Evolutionary conservation across 2,329 filamentous ascomycete species (phyloP).

Genomic region (Colletotrichum sp.): DNA sequence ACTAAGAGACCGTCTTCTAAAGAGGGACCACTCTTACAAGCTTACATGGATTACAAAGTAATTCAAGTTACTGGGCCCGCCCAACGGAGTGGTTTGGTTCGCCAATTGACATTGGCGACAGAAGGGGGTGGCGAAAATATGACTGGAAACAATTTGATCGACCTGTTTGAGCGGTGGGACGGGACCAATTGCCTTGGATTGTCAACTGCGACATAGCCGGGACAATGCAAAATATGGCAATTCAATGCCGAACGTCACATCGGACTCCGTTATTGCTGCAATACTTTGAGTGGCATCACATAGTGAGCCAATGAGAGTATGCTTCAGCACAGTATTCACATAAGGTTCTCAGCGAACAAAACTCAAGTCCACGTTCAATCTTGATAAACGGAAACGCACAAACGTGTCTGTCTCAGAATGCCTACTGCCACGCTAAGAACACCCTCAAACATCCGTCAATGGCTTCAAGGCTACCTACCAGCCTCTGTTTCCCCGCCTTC

Average conservation of each 20-base stretch:
- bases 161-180: too few relatives aligned
- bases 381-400: not conserved
- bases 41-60: too few relatives aligned
- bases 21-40: too few relatives aligned
- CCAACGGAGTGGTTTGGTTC: too few relatives aligned
- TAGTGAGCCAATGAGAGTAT: not conserved
- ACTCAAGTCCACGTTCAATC: not conserved
- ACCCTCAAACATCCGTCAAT: not conserved
- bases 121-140: too few relatives aligned
- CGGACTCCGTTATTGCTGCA: not conserved
- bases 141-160: too few relatives aligned
- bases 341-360: not conserved
- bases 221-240: not conserved
- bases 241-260: not conserved
- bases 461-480: rapidly evolving
- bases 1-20: too few relatives aligned
- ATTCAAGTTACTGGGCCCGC: too few relatives aligned
- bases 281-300: not conserved
- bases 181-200: not conserved
- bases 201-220: not conserved
- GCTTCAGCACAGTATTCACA: not conserved
- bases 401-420: not conserved
- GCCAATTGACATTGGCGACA: too few relatives aligned
- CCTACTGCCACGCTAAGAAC: not conserved
- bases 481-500: not conserved